Evolutionary conservation across 2,329 filamentous ascomycete genomes (phyloP), one percentile per base, ranked within the genome.

Genomic region (Pyrenochaeta sp.): DNA sequence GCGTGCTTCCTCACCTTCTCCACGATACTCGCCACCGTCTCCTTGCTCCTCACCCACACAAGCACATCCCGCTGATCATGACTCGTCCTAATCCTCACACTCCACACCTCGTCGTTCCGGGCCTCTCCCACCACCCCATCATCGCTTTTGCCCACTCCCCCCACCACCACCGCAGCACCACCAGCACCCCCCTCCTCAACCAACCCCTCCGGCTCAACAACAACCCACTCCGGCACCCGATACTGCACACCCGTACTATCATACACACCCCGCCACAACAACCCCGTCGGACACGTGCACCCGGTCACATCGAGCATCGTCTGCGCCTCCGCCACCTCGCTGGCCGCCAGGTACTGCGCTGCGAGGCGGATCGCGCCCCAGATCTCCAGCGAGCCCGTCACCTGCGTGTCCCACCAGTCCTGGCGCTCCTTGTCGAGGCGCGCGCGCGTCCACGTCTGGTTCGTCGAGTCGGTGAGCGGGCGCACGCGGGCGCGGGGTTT

Each of bases 341-440:
- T 77, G 0, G 65, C 58, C 74, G 87, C 87, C 49, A 96, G 68
- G 6, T 89, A 74, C 48, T 88, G 81, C 13, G 90, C 77, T 0
- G 86, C 87, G 1, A 84, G 76, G 31, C 81, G 80, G 10, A 96
- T 71, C 0, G 89, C 86, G 57, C 83, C 83, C 93, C 93, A 97
- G 18, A 94, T 81, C 69, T 96, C 89, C 4, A 80, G 63, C 3
- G 84, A 80, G 2, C 90, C 90, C 0, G 87, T 88, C 11, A 95
- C 89, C 32, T 90, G 79, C 1, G 92, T 96, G 49, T 96, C 91
- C 71, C 96, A 97, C 77, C 95, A 96, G 50, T 90, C 90, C 35
- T 74, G 75, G 35, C 93, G 82, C 72, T 96, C 89, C 21, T 78
- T 79, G 45, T 84, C 82, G 2, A 96, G 76, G 39, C 86, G 76